Evolutionary conservation across 208 protist species (phyloP).

Genomic region (Herpetomonas samuelpessoai): DNA sequence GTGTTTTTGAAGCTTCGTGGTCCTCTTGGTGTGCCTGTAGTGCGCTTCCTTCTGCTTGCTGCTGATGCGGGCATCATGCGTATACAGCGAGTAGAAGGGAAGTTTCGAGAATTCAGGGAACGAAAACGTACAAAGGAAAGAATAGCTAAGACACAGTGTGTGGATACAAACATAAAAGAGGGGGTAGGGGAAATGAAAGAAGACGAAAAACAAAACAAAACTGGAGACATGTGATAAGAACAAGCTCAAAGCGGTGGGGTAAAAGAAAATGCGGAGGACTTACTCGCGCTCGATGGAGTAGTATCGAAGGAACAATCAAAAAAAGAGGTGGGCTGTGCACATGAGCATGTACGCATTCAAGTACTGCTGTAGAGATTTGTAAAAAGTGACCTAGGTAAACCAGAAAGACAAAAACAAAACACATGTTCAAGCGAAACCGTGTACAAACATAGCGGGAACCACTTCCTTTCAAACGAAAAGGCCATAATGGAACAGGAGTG

Average conservation of each 20-base stretch:
- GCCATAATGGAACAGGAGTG: too few species aligned
- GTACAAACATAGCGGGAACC: neutral
- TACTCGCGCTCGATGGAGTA: neutral
- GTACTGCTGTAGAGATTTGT: neutral
- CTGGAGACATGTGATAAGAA: too few species aligned
- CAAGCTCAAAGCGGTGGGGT: neutral
- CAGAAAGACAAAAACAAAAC: slow-evolving; percentile 6
- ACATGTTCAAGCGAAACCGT: neutral
- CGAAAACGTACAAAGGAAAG: neutral
- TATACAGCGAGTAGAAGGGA: too few species aligned
- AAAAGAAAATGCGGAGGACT: neutral
- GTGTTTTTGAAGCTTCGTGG: too few species aligned
- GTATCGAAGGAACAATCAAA: slow-evolving; percentile 1
- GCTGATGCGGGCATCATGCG: too few species aligned
- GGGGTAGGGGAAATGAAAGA: neutral
- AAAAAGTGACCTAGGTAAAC: neutral
- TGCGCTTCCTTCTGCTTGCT: too few species aligned
- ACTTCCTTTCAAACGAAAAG: neutral
- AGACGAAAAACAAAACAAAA: neutral
- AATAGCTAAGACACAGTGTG: slow-evolving; percentile 4
- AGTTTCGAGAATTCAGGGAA: too few species aligned
- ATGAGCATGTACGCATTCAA: too few species aligned
- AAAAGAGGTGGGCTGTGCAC: too few species aligned
- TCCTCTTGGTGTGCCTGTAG: too few species aligned
- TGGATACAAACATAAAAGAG: slow-evolving; percentile 7